phyloP scores from a whole-genome alignment of 805 yeast genomes.

The Candida dendrica region DNA sequence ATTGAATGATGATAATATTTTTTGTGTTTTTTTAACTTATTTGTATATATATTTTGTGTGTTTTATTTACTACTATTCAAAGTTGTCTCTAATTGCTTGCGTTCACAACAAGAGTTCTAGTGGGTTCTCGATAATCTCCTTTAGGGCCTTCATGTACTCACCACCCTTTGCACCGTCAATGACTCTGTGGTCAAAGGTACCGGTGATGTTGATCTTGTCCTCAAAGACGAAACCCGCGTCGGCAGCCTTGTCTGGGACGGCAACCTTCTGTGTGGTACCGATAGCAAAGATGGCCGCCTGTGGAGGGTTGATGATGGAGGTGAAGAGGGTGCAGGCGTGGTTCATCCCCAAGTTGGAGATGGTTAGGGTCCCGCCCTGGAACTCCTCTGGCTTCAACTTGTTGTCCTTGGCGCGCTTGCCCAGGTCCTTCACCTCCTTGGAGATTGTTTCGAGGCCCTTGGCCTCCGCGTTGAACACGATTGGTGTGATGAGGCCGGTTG shows the following conservation, averaged over 20 bases:
- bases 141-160: conserved; percentile 90
- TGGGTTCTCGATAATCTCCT: conserved; percentile 91
- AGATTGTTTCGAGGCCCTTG: conserved; percentile 80
- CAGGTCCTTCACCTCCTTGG: conserved; percentile 79
- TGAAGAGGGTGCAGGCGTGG: conserved; percentile 84
- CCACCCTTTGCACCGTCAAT: conserved; percentile 98
- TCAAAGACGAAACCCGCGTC: conserved; percentile 91
- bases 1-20: too few species aligned
- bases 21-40: too few species aligned
- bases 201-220: conserved; percentile 85
- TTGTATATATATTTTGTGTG: too few species aligned
- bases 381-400: conserved; percentile 92
- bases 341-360: conserved; percentile 99
- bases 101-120: conserved; percentile 77
- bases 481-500: conserved; percentile 95
- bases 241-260: conserved; percentile 85
- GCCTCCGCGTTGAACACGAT: conserved; percentile 83
- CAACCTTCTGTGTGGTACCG: conserved; percentile 87
- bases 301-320: conserved; percentile 97
- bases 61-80: too few species aligned
- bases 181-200: conserved; percentile 96
- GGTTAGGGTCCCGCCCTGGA: conserved; percentile 98
- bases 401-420: conserved; percentile 95
- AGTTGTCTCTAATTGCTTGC: too few species aligned
- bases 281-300: conserved; percentile 91